Percentiles rank a stretch among this genome's conserved stretches.
These are phyloP conservation scores for Mortierella sp. DNA, from an alignment of 371 early-diverging fungal genomes.

Conservation along the genomic window DNA sequence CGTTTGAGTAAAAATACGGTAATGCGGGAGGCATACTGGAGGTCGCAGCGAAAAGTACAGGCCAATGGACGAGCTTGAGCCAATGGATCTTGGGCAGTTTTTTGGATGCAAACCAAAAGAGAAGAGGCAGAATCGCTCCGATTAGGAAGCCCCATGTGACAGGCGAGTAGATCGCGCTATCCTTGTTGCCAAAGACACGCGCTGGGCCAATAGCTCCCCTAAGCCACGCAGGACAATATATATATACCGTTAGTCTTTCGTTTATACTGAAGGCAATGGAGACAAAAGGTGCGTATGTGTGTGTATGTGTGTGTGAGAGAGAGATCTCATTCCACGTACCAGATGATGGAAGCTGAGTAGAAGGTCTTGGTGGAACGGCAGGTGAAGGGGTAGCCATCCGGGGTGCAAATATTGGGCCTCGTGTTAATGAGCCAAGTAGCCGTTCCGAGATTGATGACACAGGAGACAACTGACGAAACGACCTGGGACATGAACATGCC, in stretches of 20 bases:
- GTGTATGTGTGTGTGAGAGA: too few relatives aligned
- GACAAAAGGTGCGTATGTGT: conserved; percentile 64
- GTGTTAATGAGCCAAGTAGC: conserved; percentile 73
- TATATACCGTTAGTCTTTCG: too few relatives aligned
- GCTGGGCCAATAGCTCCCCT: conserved; percentile 82
- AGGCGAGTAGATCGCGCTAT: conserved; percentile 24
- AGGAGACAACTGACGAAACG: conserved; percentile 58
- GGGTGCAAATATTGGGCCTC: conserved; percentile 66
- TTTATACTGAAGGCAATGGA: conserved; percentile 76
- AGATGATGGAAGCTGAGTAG: conserved; percentile 7
- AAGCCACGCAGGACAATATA: conserved; percentile 41
- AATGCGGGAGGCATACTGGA: conserved; percentile 77
- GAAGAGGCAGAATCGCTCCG: conserved; percentile 40
- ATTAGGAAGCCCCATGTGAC: conserved; percentile 59
- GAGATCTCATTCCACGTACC: too few relatives aligned
- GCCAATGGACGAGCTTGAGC: conserved; percentile 72
- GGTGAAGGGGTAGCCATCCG: conserved; percentile 60
- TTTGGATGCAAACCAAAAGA: conserved; percentile 53
- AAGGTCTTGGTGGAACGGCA: conserved; percentile 74
- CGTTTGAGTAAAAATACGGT: conserved; percentile 61
- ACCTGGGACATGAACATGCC: conserved; percentile 61
- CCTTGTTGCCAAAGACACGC: conserved; percentile 70
- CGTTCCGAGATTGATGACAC: conserved; percentile 62
- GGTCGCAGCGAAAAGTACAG: conserved; percentile 74
- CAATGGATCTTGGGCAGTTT: conserved; percentile 58